Percentiles rank a stretch among this genome's conserved stretches.
Conservation (phyloP, 2,329 filamentous ascomycete species). For the Colletotrichum sp. region DNA sequence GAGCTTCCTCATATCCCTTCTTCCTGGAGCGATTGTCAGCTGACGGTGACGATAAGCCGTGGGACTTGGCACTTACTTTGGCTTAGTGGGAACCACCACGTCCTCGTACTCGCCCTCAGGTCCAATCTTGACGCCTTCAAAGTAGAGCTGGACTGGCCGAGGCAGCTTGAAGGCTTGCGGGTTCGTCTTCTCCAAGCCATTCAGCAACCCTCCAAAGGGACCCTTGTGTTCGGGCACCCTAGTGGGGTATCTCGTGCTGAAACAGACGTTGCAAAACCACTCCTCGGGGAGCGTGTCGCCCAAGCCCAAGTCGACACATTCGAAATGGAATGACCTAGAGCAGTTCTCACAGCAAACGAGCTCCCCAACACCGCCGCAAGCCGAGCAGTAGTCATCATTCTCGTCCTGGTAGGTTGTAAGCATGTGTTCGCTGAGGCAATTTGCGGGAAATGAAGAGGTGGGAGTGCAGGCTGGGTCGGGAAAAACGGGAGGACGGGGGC, state of each 20-base stretch:
- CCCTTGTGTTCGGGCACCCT: conserved; percentile 52
- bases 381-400: conserved; percentile 89
- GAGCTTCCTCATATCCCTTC: conserved; percentile 64
- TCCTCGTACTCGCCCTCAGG: conserved; percentile 84
- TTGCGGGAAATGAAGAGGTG: conserved; percentile 16
- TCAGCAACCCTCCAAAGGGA: conserved; percentile 68
- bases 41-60: not conserved
- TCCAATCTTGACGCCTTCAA: conserved; percentile 79
- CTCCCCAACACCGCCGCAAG: conserved; percentile 83
- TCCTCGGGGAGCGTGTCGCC: conserved; percentile 71
- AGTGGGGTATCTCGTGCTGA: conserved; percentile 53
- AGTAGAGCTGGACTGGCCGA: conserved; percentile 72
- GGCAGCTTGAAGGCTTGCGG: conserved; percentile 78
- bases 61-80: conserved; percentile 59
- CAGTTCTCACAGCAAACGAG: conserved; percentile 95
- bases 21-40: conserved; percentile 46
- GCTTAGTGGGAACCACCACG: conserved; percentile 58
- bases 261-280: conserved; percentile 85
- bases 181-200: conserved; percentile 70
- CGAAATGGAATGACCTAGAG: conserved; percentile 86
- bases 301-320: conserved; percentile 83
- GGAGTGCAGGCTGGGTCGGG: conserved; percentile 26
- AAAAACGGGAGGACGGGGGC: conserved; percentile 29
- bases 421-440: conserved; percentile 24
- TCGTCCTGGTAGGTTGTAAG: conserved; percentile 60